Evolutionary conservation across 225 moss, liverwort and hornwort genomes (phyloP).

Genomic region (Thuidium tamariscinum): DNA sequence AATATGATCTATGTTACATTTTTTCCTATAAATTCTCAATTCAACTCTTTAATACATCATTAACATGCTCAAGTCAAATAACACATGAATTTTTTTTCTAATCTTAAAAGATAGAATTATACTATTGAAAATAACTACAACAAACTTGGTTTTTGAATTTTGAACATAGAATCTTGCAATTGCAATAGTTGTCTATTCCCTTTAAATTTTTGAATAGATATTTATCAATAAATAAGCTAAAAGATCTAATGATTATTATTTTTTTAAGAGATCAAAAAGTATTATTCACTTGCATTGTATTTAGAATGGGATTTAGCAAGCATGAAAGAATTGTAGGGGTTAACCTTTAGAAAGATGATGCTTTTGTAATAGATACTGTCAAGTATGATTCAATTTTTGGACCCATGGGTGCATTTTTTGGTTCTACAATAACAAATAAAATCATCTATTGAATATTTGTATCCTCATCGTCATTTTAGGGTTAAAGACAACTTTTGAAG

Average conservation of each 20-base stretch:
- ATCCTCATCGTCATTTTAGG: accelerated
- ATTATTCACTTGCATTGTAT: not conserved
- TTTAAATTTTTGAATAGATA: too few relatives aligned
- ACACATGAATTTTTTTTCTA: not conserved
- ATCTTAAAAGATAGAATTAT: not conserved
- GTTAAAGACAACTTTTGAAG: not conserved
- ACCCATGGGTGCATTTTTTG: accelerated
- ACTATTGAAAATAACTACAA: not conserved
- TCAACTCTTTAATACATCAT: not conserved
- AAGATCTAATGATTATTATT: too few relatives aligned
- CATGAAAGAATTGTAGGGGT: accelerated
- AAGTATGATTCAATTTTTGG: not conserved
- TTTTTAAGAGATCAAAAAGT: not conserved
- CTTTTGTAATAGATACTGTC: not conserved
- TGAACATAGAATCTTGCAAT: not conserved
- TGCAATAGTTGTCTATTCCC: not conserved
- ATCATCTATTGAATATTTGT: not conserved
- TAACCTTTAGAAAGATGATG: accelerated
- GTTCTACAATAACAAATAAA: not conserved
- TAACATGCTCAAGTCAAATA: not conserved
- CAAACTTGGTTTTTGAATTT: not conserved
- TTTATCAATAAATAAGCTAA: not conserved
- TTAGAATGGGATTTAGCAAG: accelerated
- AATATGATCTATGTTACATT: accelerated
- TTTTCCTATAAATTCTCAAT: not conserved